phyloP scores from a whole-genome alignment of 2,329 filamentous ascomycete genomes.

The Colletotrichum cereale region DNA sequence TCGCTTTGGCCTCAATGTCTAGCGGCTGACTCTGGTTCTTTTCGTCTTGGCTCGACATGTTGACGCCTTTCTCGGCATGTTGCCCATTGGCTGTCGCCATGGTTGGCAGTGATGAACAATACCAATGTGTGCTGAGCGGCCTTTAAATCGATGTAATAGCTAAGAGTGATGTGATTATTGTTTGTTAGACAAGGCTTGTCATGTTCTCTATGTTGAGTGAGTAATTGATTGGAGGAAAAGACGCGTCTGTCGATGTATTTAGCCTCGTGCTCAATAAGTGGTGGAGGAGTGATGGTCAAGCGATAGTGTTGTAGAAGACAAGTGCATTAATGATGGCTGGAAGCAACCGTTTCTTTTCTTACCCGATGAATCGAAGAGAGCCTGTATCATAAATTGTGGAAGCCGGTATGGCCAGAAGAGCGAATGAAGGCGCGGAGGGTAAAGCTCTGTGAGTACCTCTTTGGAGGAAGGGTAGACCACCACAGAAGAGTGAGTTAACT shows the following conservation, averaged over 20 bases:
- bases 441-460: not conserved
- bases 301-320: not conserved
- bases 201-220: not conserved
- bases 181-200: not conserved
- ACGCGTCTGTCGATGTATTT: not conserved
- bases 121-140: too few relatives aligned
- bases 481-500: not conserved
- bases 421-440: not conserved
- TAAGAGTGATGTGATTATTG: not conserved
- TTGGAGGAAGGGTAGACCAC: not conserved
- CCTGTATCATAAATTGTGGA: not conserved
- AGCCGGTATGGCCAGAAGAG: not conserved
- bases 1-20: slow-evolving; percentile 17
- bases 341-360: not conserved
- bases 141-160: not conserved
- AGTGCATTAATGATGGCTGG: not conserved
- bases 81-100: slow-evolving; percentile 25
- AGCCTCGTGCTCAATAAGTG: not conserved
- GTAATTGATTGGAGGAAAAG: not conserved
- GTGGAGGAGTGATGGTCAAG: not conserved
- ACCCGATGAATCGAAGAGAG: not conserved
- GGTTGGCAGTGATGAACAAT: not conserved
- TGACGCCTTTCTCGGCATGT: slow-evolving; percentile 30
- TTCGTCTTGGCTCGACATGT: slow-evolving; percentile 7
- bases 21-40: slow-evolving; percentile 12